These are phyloP conservation scores for Alternaria arbusti DNA, from an alignment of 2,329 filamentous ascomycete species.

Conservation along the genomic window DNA sequence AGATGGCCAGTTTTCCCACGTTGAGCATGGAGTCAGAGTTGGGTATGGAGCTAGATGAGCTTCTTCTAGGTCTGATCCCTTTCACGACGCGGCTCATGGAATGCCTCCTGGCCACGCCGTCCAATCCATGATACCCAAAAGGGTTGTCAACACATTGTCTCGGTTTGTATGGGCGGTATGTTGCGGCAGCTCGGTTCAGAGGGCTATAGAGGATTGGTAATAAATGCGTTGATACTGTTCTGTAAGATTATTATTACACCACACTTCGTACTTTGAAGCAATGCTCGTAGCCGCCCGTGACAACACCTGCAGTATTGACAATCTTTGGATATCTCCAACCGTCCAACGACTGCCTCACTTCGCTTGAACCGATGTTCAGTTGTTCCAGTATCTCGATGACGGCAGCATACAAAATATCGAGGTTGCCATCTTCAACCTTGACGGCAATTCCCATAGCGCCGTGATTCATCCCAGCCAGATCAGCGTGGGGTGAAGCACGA, in stretches of 20 bases:
- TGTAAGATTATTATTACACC: neutral
- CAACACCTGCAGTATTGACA: neutral
- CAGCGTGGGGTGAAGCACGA: constrained; percentile 28
- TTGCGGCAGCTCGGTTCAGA: neutral
- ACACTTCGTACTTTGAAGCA: neutral
- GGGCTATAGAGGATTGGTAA: neutral
- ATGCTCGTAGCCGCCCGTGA: neutral
- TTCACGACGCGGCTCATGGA: neutral
- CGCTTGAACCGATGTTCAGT: constrained; percentile 47
- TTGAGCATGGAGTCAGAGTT: too few relatives aligned
- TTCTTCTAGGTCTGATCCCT: neutral
- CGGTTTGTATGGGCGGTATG: neutral
- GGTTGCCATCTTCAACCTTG: constrained; percentile 59
- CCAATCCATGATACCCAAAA: neutral
- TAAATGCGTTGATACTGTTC: neutral
- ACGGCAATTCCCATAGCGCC: constrained; percentile 52
- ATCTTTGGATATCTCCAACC: neutral
- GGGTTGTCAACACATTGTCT: neutral
- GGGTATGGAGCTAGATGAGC: neutral
- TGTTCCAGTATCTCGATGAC: constrained; percentile 55
- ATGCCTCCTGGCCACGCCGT: neutral
- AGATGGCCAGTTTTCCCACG: neutral
- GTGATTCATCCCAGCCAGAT: neutral
- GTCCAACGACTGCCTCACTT: neutral
- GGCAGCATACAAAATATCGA: constrained; percentile 53